A percentile compares a stretch with the other conserved stretches of the same genome.
phyloP scores from a whole-genome alignment of 495 filamentous ascomycete genomes.

The Penicillium mononematosum region DNA sequence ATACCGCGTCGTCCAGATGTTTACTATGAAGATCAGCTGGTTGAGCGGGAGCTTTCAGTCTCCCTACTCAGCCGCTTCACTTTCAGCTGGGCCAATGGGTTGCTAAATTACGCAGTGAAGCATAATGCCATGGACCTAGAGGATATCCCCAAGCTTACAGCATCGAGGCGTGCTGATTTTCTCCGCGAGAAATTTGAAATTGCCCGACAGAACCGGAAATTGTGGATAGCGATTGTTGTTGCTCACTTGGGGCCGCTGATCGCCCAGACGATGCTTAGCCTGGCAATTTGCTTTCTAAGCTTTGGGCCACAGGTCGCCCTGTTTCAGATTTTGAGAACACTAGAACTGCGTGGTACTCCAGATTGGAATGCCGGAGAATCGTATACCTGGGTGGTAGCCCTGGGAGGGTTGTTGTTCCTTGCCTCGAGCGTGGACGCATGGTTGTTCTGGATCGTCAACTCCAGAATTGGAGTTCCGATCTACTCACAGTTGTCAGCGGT shows the following conservation, averaged over 20 bases:
- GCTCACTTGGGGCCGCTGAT: constrained; percentile 54
- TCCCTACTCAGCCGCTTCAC: constrained; percentile 62
- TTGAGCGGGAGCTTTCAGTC: constrained; percentile 63
- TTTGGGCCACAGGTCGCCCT: constrained; percentile 72
- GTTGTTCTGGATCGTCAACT: constrained; percentile 64
- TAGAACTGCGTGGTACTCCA: constrained; percentile 56
- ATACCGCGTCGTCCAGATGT: constrained; percentile 71
- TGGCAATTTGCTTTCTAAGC: constrained; percentile 53
- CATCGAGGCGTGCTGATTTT: constrained; percentile 26
- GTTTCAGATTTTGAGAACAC: constrained; percentile 56
- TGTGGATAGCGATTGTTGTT: constrained; percentile 61
- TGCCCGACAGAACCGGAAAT: constrained; percentile 43
- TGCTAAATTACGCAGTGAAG: constrained; percentile 53
- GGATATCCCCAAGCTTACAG: constrained; percentile 53
- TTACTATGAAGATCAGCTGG: constrained; percentile 50
- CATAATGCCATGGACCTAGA: constrained; percentile 58
- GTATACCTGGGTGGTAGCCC: constrained; percentile 66
- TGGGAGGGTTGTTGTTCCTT: constrained; percentile 57
- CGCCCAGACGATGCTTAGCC: constrained; percentile 54
- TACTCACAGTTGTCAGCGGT: constrained; percentile 68
- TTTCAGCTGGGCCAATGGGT: constrained; percentile 57
- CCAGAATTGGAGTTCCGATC: constrained; percentile 62
- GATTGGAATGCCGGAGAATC: constrained; percentile 40
- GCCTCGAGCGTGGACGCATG: constrained; percentile 59
- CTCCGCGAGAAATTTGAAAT: constrained; percentile 51